Conservation (phyloP, 2,329 filamentous ascomycete genomes). For the Diaporthe sp. region DNA sequence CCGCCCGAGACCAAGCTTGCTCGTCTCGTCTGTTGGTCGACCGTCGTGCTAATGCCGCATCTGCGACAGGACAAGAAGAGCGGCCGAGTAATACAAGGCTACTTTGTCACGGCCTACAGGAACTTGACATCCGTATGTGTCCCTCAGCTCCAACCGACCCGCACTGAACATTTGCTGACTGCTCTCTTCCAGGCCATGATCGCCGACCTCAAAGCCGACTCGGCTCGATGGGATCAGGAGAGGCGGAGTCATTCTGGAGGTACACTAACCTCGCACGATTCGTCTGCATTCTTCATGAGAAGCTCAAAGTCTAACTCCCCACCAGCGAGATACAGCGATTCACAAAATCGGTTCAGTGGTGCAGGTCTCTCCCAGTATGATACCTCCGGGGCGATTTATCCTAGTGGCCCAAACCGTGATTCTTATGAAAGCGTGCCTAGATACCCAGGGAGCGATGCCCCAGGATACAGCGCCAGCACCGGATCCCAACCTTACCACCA, state of each 20-base stretch:
- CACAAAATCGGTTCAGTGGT: constrained; percentile 55
- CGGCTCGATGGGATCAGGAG: constrained; percentile 73
- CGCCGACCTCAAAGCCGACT: constrained; percentile 73
- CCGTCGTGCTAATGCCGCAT: constrained; percentile 24
- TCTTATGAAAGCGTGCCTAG: constrained; percentile 58
- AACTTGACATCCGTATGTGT: constrained; percentile 81
- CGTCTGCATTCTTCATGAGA: constrained; percentile 62
- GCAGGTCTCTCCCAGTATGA: constrained; percentile 45
- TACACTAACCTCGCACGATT: constrained; percentile 68
- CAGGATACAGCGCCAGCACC: constrained; percentile 59
- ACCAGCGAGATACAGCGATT: constrained; percentile 71
- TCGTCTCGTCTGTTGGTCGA: not conserved
- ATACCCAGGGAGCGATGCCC: constrained; percentile 65
- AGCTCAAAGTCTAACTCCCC: constrained; percentile 68
- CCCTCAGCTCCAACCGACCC: constrained; percentile 4
- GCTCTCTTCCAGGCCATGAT: constrained; percentile 69
- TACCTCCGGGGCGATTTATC: constrained; percentile 34
- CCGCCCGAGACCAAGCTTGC: constrained; percentile 27
- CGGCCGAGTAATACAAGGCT: constrained; percentile 76
- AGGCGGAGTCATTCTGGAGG: constrained; percentile 72
- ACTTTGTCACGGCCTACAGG: constrained; percentile 84
- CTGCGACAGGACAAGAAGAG: constrained; percentile 59
- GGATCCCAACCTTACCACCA: constrained; percentile 41
- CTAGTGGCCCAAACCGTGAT: constrained; percentile 39
- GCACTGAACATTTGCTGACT: constrained; percentile 2